phyloP scores from a whole-genome alignment of 768 basidiomycete species.

The Dentipellis fragilis region DNA sequence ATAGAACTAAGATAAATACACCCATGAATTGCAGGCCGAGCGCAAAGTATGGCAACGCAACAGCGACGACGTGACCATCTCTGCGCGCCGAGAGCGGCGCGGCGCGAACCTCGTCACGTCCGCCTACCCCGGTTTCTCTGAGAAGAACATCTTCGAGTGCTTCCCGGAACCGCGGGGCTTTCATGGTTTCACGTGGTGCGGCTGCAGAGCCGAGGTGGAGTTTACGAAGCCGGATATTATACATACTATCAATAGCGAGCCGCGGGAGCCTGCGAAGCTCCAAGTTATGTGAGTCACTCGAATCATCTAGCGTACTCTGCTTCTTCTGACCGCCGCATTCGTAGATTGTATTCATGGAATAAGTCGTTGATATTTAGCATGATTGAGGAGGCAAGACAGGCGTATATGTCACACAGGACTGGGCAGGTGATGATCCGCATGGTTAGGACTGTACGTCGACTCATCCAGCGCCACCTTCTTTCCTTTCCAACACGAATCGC shows the following conservation, averaged over 20 bases:
- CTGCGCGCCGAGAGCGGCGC: not conserved
- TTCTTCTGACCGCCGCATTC: too few relatives aligned
- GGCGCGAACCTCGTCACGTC: not conserved
- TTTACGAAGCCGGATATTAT: not conserved
- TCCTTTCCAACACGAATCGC: too few relatives aligned
- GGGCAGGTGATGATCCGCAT: not conserved
- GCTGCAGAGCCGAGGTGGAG: not conserved
- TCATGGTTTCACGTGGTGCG: not conserved
- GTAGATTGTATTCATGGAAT: too few relatives aligned
- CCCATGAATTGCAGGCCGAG: not conserved
- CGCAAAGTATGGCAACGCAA: not conserved
- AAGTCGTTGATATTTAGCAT: not conserved
- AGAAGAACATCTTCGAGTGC: not conserved
- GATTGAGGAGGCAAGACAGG: not conserved
- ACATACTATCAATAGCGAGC: not conserved
- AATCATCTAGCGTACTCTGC: too few relatives aligned
- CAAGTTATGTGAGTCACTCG: not conserved
- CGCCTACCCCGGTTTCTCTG: not conserved
- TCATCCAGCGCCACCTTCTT: too few relatives aligned
- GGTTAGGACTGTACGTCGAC: not conserved
- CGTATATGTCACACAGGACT: not conserved
- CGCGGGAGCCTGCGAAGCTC: not conserved
- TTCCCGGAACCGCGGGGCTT: not conserved
- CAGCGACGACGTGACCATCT: not conserved
- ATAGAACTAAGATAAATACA: not conserved